phyloP scores from a whole-genome alignment of 306 rosid species.

The Prosopis cineraria region DNA sequence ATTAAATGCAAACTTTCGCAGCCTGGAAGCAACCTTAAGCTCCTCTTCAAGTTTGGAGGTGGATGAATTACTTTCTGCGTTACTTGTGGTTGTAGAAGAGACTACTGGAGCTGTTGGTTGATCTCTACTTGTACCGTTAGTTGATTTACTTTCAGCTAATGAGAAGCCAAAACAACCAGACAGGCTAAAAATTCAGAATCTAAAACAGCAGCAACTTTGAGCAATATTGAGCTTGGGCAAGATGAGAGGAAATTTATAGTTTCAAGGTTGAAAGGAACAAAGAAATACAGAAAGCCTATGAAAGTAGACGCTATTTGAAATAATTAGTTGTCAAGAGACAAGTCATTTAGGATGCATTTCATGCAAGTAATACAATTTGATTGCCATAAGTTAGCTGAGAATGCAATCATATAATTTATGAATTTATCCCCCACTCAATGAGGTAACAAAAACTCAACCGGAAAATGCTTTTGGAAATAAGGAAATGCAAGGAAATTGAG shows the following conservation, averaged over 20 bases:
- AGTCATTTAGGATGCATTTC: slow-evolving; percentile 31
- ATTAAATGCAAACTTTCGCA: slow-evolving; percentile 73
- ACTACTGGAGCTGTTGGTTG: slow-evolving; percentile 65
- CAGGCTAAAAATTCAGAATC: neutral
- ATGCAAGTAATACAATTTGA: neutral
- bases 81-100: slow-evolving; percentile 79
- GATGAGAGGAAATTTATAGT: neutral
- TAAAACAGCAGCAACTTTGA: neutral
- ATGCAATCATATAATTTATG: neutral
- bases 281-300: slow-evolving; percentile 3
- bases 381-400: neutral
- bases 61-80: slow-evolving; percentile 80
- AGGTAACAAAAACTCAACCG: neutral
- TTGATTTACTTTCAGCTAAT: slow-evolving; percentile 64
- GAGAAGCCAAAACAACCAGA: slow-evolving; percentile 24
- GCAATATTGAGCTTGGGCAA: neutral
- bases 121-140: slow-evolving; percentile 71
- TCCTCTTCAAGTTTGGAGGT: slow-evolving; percentile 83
- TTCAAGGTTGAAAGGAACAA: neutral
- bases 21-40: slow-evolving; percentile 81
- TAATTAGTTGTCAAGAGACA: slow-evolving; percentile 30
- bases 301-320: neutral
- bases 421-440: slow-evolving; percentile 22
- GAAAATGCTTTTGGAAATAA: neutral
- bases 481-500: neutral